These are phyloP conservation scores for Neonectria ditissima DNA, from an alignment of 2,329 filamentous ascomycete genomes.

Conservation along the genomic window DNA sequence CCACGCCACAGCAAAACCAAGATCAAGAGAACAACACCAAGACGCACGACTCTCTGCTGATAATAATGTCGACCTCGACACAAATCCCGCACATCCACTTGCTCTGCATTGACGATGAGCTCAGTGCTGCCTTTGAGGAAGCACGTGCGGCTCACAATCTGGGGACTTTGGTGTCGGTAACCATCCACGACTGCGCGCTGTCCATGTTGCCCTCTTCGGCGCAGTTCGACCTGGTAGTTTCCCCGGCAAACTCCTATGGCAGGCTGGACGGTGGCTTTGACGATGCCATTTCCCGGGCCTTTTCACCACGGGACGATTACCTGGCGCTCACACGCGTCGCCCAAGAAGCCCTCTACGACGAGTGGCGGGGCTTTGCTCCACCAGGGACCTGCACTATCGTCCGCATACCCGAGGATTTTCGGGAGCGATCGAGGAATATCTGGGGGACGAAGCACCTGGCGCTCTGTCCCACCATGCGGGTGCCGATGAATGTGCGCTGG, in stretches of 20 bases:
- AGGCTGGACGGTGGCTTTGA: conserved; percentile 66
- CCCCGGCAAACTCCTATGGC: conserved; percentile 66
- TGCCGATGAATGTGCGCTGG: conserved; percentile 58
- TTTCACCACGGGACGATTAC: conserved; percentile 59
- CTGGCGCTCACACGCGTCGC: conserved; percentile 59
- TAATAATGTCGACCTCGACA: not conserved
- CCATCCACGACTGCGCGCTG: conserved; percentile 56
- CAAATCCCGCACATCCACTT: not conserved
- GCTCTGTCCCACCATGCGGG: conserved; percentile 66
- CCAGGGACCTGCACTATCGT: conserved; percentile 63
- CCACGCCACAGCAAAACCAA: not conserved
- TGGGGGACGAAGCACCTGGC: conserved; percentile 59
- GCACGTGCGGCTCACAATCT: conserved; percentile 50
- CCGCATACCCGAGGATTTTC: conserved; percentile 54
- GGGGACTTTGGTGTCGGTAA: conserved; percentile 44
- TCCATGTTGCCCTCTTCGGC: conserved; percentile 49
- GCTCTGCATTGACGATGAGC: not conserved
- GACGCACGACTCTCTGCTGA: not conserved
- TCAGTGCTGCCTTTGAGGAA: not conserved
- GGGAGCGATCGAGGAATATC: conserved; percentile 47
- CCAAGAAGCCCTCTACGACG: conserved; percentile 58
- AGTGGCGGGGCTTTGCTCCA: conserved; percentile 62
- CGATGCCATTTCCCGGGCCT: conserved; percentile 62
- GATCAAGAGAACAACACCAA: not conserved
- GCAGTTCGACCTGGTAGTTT: conserved; percentile 62